These are phyloP conservation scores for Primulina eburnea DNA, from an alignment of 257 asterid genomes.

Conservation along the genomic window DNA sequence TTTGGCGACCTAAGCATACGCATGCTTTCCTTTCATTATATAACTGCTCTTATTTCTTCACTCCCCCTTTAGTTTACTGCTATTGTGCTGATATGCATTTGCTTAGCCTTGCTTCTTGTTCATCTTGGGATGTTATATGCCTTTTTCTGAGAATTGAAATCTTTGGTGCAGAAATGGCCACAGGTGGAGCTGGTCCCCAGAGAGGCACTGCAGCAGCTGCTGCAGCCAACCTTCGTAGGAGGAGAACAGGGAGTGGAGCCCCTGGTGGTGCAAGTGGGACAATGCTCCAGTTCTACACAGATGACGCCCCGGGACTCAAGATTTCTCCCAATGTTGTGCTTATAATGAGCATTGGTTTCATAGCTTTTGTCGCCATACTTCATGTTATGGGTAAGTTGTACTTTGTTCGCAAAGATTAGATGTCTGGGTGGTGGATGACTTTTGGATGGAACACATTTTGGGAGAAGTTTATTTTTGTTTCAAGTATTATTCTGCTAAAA, in stretches of 20 bases:
- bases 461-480: background rate
- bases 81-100: background rate
- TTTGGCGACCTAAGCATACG: background rate
- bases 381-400: constrained; percentile 68
- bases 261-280: constrained; percentile 64
- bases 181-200: constrained; percentile 60
- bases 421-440: background rate
- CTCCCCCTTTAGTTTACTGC: background rate
- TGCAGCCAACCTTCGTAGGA: constrained; percentile 59
- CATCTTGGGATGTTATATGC: background rate
- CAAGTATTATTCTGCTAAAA: background rate
- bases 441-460: background rate
- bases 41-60: background rate
- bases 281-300: constrained; percentile 74
- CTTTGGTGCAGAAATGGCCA: constrained; percentile 50
- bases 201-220: constrained; percentile 74
- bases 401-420: constrained; percentile 55
- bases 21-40: background rate
- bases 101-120: background rate
- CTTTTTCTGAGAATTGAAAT: constrained; percentile 7
- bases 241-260: constrained; percentile 54
- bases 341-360: constrained; percentile 69
- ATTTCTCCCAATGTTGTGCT: constrained; percentile 67
- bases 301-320: constrained; percentile 69
- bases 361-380: constrained; percentile 61